Base-by-base conservation (phyloP, 2,329 filamentous ascomycete genomes). In the Colletotrichum endophyticum region DNA sequence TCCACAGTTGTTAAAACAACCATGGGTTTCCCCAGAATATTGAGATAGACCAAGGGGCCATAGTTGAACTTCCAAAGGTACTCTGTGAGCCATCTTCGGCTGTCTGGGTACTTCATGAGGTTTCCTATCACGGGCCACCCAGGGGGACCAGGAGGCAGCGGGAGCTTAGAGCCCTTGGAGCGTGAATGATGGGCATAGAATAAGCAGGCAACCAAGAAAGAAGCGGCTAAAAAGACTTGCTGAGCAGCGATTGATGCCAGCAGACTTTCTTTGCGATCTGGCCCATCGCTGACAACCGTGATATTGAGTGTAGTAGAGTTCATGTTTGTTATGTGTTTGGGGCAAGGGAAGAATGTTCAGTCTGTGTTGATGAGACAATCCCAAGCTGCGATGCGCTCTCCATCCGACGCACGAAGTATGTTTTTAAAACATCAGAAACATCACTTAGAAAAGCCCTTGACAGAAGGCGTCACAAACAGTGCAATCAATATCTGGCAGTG, bases 1-100 rank as follows among this genome's bases (percentile, higher is more conserved):
- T 73, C 70, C 9, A 68, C 63, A 2, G 73, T 75, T 4, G 70
- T 75, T 30, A 73, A 44, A n/a, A 75, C 13, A 9, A 75, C 19
- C 8, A 8, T 28, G 7, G 68, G 34, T 2, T 32, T 64, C 5
- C 73, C 61, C 11, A 44, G 15, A 19, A 61, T 53, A 2, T 67
- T 28, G 22, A 56, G 30, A 30, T 75, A 34, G 27, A 62, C 30
- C 6, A 72, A 8, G 16, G 73, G 73, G 4, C 73, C 73, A 22
- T 66, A 75, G 5, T 13, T 25, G 9, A 66, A 49, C 8, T n/a
- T 67, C 73, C 73, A 75, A 32, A 66, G 69, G 11, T 57, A 32
- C 19, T 75, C 69, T 13, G 28, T 66, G 27, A 75, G 22, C 69
- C 73, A 75, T 19, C 69, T 57, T 34, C 53, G 56, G 15, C 11